A percentile compares a stretch with the other conserved stretches of the same genome.
Evolutionary conservation across 257 asterid species (phyloP).

Genomic region (Gentiana macrophylla): DNA sequence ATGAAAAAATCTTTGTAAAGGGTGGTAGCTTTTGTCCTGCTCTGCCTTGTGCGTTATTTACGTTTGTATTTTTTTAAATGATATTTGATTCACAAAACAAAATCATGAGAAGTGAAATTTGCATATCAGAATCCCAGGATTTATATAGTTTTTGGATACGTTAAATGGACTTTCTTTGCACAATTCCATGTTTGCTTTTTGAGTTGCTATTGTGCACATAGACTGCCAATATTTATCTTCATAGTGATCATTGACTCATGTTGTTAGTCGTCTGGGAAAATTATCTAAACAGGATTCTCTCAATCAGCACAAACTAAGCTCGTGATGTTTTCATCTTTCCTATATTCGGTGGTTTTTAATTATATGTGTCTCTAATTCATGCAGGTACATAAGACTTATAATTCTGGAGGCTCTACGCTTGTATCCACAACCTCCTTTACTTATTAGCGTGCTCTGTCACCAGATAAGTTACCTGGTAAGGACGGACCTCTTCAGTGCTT

Average conservation of each 20-base stretch:
- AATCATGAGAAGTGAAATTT: too few species aligned
- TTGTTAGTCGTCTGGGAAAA: background rate
- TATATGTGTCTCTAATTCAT: slow-evolving; percentile 1
- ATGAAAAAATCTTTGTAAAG: too few species aligned
- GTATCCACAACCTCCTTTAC: slow-evolving; percentile 97
- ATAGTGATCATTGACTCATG: too few species aligned
- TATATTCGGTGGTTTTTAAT: background rate
- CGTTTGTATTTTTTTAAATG: too few species aligned
- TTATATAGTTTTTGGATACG: too few species aligned
- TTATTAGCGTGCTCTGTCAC: slow-evolving; percentile 80
- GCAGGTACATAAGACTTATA: slow-evolving; percentile 81
- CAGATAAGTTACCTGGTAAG: slow-evolving; percentile 78
- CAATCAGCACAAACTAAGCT: background rate
- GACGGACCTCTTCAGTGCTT: background rate
- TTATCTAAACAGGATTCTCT: background rate
- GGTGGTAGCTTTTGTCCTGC: too few species aligned
- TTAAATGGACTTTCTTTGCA: too few species aligned
- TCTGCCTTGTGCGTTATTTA: too few species aligned
- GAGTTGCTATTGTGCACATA: too few species aligned
- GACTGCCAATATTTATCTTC: background rate
- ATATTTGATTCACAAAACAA: too few species aligned
- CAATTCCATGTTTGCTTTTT: too few species aligned
- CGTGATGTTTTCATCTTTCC: background rate
- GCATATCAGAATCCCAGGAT: too few species aligned
- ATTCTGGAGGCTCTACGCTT: slow-evolving; percentile 80